Evolutionary conservation across 2,329 filamentous ascomycete genomes (phyloP).

Genomic region (Aphanocladium album): DNA sequence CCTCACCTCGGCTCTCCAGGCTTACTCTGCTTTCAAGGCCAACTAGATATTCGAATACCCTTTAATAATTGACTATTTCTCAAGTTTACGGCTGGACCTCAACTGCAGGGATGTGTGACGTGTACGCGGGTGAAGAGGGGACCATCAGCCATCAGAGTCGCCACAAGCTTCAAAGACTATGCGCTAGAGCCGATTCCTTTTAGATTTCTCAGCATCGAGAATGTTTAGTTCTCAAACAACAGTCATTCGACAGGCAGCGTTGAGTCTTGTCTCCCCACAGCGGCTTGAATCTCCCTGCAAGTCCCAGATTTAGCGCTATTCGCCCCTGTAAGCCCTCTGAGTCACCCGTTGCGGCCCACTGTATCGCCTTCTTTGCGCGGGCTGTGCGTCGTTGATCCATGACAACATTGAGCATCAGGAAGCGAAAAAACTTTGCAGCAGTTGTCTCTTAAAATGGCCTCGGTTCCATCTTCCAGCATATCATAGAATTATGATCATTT

Average conservation of each 20-base stretch:
- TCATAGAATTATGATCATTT: not conserved
- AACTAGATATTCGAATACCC: not conserved
- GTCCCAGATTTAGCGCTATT: not conserved
- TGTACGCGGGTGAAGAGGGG: not conserved
- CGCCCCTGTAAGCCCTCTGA: slow-evolving; percentile 7
- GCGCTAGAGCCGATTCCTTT: not conserved
- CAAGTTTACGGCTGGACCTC: not conserved
- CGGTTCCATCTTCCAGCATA: not conserved
- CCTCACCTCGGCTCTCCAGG: not conserved
- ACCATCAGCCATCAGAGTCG: not conserved
- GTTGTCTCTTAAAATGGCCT: not conserved
- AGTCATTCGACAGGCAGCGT: not conserved
- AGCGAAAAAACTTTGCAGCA: not conserved
- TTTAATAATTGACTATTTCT: not conserved
- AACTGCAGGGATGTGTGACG: not conserved
- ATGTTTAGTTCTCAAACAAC: not conserved
- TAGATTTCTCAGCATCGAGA: not conserved
- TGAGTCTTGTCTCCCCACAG: not conserved
- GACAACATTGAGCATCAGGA: not conserved
- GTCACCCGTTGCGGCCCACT: slow-evolving; percentile 6
- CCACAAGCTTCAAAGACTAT: not conserved
- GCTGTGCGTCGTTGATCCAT: not conserved
- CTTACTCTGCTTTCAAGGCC: slow-evolving; percentile 10
- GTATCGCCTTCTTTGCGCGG: not conserved
- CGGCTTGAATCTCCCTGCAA: not conserved